Base-by-base conservation (phyloP, 2,329 filamentous ascomycete species). In the Penicillium sp. region DNA sequence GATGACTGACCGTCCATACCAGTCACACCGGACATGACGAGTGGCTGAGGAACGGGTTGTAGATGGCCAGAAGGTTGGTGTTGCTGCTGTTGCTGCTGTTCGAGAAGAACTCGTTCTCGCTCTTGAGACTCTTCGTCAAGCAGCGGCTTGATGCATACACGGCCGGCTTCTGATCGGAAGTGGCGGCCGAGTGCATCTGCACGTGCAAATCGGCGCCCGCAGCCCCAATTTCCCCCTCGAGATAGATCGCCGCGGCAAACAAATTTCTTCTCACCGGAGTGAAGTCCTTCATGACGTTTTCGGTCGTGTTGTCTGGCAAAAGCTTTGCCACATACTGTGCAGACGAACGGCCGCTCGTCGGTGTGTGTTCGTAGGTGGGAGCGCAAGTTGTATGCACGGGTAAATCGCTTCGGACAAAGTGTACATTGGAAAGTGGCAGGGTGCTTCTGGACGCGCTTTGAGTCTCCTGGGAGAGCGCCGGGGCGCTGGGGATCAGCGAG, bases 201-300 rank as follows among this genome's bases (percentile, higher is more conserved):
- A 63, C 94, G 89, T 15, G 94, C 94, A 71, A 99, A 99, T 9
- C 92, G 84, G 56, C 94, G 84, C 3, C 90, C 90, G 63, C 94
- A 99, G 18, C 94, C 94, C 94, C 94, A 99, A 60, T 88, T 85
- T 5, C 87, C 87, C 43, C 87, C 86, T 2, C 85, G 85, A 61
- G 93, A 92, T 45, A 99, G 84, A 53, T 92, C 89, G 48, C 94
- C 94, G 62, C 90, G 91, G 75, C 94, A 99, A 7, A 97, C 89
- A 69, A 97, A 99, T 69, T 96, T 97, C 83, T 97, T 99, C 76
- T 99, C 94, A 39, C 94, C 94, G 0, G 90, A 95, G 68, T 99
- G 94, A 39, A 99, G 78, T 36, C 93, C 92, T 75, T 99, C 94
- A 72, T 99, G 94, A 36, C 94, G 87, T 74, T 99, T 99, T 42